Evolutionary conservation across 1,284 basidiomycete species (phyloP), one percentile per base, ranked within the genome.

Genomic region (Cutaneotrichosporon sp.): DNA sequence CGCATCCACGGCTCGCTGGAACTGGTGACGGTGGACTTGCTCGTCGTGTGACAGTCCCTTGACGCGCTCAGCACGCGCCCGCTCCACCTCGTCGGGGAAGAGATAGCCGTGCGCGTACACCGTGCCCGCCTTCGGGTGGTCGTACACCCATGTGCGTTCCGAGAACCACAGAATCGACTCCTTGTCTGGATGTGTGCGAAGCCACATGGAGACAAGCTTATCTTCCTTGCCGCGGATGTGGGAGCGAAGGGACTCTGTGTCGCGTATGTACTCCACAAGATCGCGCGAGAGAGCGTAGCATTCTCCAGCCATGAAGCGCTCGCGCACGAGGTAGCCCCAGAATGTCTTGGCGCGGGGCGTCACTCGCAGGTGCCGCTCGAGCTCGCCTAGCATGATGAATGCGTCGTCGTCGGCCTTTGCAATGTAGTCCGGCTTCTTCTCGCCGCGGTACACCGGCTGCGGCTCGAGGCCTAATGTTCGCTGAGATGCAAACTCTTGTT

Each of bases 81-180:
- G 81, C 43, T 81, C 80, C 24, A 85, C 87, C 70, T 93, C 86
- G 20, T 91, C 89, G 0, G 94, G 94, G 77, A 93, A 98, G n/a
- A 97, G 76, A 78, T 90, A 98, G 1, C 94, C 94, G 75, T 97
- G 94, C 5, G 90, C 85, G 71, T 97, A 97, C 82, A 92, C 89
- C 19, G 93, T 97, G 43, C 87, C 86, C 3, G 88, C 84, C 48
- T 90, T 86, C 0, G 94, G 94, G 75, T 97, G 93, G 72, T 98
- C 94, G 75, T 98, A 97, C 61, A 98, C 91, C 90, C 90, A 97
- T 74, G 94, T 97, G 25, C 85, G 83, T 70, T 98, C 94, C 63
- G 88, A 87, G 26, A 82, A 81, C 91, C 91, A 97, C 49, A 90
- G 82, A 33, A 98, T 83, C 60, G 85, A 80, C 31, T 81, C 76